These are phyloP conservation scores for Cenchrus americanus DNA, from an alignment of 176 grass and related monocot species.

Conservation along the genomic window DNA sequence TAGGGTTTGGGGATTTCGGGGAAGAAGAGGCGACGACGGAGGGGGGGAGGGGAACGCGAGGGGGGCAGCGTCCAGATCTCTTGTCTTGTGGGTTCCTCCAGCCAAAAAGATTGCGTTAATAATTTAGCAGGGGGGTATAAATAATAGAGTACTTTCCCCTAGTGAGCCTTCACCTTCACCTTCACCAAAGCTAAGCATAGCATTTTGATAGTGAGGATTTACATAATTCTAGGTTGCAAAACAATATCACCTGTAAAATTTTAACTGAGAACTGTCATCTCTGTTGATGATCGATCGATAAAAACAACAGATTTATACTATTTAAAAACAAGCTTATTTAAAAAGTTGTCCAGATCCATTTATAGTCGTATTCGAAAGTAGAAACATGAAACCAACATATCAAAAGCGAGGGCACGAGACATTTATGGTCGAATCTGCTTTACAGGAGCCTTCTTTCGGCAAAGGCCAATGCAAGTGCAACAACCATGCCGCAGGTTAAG, in stretches of 20 bases:
- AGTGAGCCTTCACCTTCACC: background rate
- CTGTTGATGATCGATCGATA: background rate
- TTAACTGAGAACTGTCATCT: background rate
- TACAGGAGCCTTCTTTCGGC: slow-evolving; percentile 30
- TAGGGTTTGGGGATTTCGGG: slow-evolving; percentile 59
- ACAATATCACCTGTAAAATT: background rate
- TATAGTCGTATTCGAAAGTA: background rate
- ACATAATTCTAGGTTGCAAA: background rate
- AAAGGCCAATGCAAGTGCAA: slow-evolving; percentile 19
- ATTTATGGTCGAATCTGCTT: slow-evolving; percentile 36
- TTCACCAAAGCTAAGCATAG: background rate
- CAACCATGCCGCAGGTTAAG: slow-evolving; percentile 17
- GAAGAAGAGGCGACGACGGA: slow-evolving; percentile 22
- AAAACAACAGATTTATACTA: background rate
- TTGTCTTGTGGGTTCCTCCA: slow-evolving; percentile 34
- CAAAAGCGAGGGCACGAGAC: background rate
- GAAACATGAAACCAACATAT: background rate
- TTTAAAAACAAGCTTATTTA: background rate
- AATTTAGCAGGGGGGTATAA: background rate
- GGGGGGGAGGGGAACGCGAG: slow-evolving; percentile 36
- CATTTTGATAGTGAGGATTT: background rate
- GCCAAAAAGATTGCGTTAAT: background rate
- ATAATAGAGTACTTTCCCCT: background rate
- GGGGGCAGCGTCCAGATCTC: slow-evolving; percentile 33
- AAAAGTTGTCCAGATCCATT: background rate